These are phyloP conservation scores for Binderoboletus segoi DNA, from an alignment of 1,284 basidiomycete genomes.

Conservation along the genomic window DNA sequence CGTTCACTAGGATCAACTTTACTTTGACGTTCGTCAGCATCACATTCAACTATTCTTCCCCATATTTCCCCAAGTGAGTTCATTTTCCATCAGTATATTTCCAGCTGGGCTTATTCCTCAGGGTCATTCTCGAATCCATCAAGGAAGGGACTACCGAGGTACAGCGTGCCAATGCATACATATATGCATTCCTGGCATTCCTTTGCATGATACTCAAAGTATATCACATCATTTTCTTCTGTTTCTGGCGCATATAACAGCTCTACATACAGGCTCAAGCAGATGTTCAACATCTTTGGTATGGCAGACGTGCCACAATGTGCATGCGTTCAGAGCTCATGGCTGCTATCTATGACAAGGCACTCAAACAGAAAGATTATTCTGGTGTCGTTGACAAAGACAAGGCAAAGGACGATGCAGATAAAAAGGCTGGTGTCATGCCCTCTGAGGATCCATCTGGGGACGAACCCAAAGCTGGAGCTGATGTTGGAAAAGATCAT, in stretches of 20 bases:
- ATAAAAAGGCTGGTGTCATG: conserved; percentile 21
- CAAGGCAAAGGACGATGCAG: conserved; percentile 29
- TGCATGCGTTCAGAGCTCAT: conserved; percentile 63
- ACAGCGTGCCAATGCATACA: conserved; percentile 55
- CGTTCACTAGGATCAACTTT: conserved; percentile 56
- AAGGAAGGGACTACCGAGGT: conserved; percentile 34
- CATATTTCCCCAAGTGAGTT: conserved; percentile 49
- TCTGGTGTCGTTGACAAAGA: conserved; percentile 72
- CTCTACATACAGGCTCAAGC: conserved; percentile 44
- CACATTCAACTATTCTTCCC: conserved; percentile 56
- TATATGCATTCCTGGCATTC: conserved; percentile 64
- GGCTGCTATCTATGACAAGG: conserved; percentile 87
- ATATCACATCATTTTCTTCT: background rate
- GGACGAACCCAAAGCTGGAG: conserved; percentile 66
- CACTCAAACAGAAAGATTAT: conserved; percentile 82
- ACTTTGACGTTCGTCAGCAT: conserved; percentile 58
- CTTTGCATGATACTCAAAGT: conserved; percentile 52
- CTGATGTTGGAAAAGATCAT: conserved; percentile 79
- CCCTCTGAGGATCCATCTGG: conserved; percentile 19
- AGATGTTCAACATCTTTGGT: conserved; percentile 71
- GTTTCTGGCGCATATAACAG: background rate
- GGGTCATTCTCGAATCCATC: conserved; percentile 41
- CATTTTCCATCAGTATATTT: background rate
- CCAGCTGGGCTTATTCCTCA: conserved; percentile 10
- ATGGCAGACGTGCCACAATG: conserved; percentile 57